Base-by-base conservation (phyloP, 192 early-diverging fungal genomes). In the Coemansia biformis region DNA sequence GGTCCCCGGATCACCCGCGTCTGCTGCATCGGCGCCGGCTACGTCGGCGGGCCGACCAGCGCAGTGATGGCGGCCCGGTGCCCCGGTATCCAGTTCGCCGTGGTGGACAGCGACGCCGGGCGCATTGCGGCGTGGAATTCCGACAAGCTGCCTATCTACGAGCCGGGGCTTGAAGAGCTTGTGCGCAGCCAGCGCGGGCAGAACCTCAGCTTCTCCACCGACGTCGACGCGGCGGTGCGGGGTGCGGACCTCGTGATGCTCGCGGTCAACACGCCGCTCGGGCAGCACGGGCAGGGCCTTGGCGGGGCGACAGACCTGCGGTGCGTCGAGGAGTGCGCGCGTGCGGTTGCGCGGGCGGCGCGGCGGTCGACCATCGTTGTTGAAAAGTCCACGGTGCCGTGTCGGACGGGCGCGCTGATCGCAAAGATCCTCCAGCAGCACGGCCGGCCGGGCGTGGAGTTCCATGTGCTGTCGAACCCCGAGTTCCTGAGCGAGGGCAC, bases 401-500 rank as follows among this genome's bases (percentile, higher is more conserved):
- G 92, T 67, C 78, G 89, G 43, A 93, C 92, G 21, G 88, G 91
- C 21, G 81, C 89, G 50, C 73, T 77, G 56, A 86, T 96, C 78
- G 79, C 86, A 46, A 81, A 81, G 32, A 92, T 90, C 32, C 78
- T 93, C n/a, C 83, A 86, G 39, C n/a, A 57, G 4, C 80, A 88
- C 66, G 79, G 76, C 3, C 77, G 54, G 22, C 59, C 67, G 15
- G 76, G 75, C 28, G 83, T 91, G 26, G 75, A 69, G 24, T 93
- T 96, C 59, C 81, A 85, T 48, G 90, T 96, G 40, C 76, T 93
- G 37, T 89, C 91, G 13, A 96, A 96, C 71, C 92, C 92, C 16
- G 92, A 96, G 78, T 96, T 96, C 74, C 80, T 96, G 52, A 89
- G 90, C 54, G 93, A 96, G 68, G 93, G 91, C 38, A 90, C 91